Conservation (phyloP, 2,329 filamentous ascomycete genomes). For the Triangularia setosa region DNA sequence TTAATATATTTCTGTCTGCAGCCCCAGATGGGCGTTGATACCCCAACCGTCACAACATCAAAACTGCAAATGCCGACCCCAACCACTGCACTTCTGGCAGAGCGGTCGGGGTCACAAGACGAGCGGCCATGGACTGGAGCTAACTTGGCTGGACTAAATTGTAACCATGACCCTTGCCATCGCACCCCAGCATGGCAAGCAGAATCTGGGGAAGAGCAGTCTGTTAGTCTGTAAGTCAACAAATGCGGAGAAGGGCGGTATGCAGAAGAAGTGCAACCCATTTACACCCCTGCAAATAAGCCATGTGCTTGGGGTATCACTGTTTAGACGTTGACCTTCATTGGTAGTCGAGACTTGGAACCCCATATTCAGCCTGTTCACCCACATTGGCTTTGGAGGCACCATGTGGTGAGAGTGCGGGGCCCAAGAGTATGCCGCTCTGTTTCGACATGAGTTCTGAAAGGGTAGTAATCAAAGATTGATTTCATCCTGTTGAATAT, state of each 20-base stretch:
- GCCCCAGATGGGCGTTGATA: not conserved
- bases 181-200: not conserved
- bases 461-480: not conserved
- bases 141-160: not conserved
- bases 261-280: not conserved
- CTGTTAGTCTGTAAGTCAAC: not conserved
- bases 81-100: not conserved
- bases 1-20: not conserved
- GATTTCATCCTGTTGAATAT: not conserved
- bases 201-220: not conserved
- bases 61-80: not conserved
- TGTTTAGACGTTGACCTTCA: not conserved
- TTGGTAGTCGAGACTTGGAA: not conserved
- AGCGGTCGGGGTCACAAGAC: not conserved
- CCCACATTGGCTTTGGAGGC: not conserved
- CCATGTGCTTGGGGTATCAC: slow-evolving; percentile 1
- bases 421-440: not conserved
- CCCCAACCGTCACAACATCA: not conserved
- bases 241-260: not conserved
- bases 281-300: not conserved
- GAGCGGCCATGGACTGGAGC: not conserved
- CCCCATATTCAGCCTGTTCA: not conserved
- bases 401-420: not conserved
- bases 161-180: not conserved
- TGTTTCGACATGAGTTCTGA: not conserved